These are phyloP conservation scores for Vitis rupestris DNA, from an alignment of 164 flowering plant species.

Conservation along the genomic window DNA sequence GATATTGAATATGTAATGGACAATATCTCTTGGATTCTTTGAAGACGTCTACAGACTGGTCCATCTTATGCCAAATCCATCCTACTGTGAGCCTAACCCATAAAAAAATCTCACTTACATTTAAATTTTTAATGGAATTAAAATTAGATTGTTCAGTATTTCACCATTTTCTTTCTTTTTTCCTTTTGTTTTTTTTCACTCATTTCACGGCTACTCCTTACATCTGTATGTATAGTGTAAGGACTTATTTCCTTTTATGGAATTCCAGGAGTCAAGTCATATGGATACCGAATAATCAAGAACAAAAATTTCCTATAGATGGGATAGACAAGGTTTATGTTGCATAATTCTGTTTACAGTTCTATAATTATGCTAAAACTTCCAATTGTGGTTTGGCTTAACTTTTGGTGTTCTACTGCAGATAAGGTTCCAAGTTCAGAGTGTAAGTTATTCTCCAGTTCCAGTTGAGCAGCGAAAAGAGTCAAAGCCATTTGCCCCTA, in stretches of 20 bases:
- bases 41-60: too few species aligned
- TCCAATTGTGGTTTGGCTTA: background rate
- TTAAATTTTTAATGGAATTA: too few species aligned
- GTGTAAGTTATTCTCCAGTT: constrained; percentile 61
- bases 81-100: constrained; percentile 4
- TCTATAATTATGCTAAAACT: too few species aligned
- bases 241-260: background rate
- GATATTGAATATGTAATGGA: too few species aligned
- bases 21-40: too few species aligned
- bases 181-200: too few species aligned
- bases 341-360: background rate
- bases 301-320: constrained; percentile 35
- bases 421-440: constrained; percentile 70
- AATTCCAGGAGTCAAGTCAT: constrained; percentile 35
- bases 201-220: too few species aligned
- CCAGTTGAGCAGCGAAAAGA: constrained; percentile 65
- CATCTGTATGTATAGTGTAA: background rate
- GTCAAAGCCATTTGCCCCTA: constrained; percentile 84
- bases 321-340: constrained; percentile 51
- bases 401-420: constrained; percentile 30
- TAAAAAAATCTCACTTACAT: background rate
- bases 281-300: constrained; percentile 61
- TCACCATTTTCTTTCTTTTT: too few species aligned
- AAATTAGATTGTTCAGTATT: too few species aligned
- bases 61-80: too few species aligned